Conservation (phyloP, 2,329 filamentous ascomycete species). For the Aspergillus sp. region DNA sequence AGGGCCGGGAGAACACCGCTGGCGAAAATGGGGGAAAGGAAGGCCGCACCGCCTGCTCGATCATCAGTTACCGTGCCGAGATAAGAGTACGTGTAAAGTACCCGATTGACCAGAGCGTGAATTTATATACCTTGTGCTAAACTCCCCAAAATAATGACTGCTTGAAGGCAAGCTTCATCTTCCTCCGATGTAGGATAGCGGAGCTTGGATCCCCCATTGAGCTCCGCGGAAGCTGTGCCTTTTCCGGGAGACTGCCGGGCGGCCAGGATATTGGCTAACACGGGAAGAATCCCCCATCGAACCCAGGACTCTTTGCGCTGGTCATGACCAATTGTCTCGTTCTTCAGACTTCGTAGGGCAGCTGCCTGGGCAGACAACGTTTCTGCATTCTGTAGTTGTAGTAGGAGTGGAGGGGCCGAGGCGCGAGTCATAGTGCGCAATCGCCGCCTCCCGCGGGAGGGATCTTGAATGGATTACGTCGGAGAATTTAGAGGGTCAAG, state of each 20-base stretch:
- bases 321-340: conserved; percentile 83
- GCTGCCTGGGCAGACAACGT: conserved; percentile 47
- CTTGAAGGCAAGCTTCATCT: conserved; percentile 71
- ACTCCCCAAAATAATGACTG: conserved; percentile 81
- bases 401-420: conserved; percentile 56
- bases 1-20: conserved; percentile 69
- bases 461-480: conserved; percentile 7
- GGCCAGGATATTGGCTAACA: conserved; percentile 53
- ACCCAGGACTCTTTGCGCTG: conserved; percentile 83
- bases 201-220: conserved; percentile 29
- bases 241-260: conserved; percentile 46
- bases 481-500: neutral
- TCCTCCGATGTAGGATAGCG: conserved; percentile 55
- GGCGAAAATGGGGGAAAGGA: conserved; percentile 72
- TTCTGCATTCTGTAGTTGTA: conserved; percentile 59
- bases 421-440: conserved; percentile 56
- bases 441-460: conserved; percentile 34
- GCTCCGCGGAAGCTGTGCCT: conserved; percentile 30
- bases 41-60: conserved; percentile 71
- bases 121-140: conserved; percentile 71
- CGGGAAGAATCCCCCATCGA: conserved; percentile 62
- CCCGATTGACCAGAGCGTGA: neutral
- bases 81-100: neutral
- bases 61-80: conserved; percentile 21
- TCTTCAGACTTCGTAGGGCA: conserved; percentile 75